Evolutionary conservation across 345 rosid genomes (phyloP), one percentile per base, ranked within the genome.

Genomic region (Eucalyptus paniculata): DNA sequence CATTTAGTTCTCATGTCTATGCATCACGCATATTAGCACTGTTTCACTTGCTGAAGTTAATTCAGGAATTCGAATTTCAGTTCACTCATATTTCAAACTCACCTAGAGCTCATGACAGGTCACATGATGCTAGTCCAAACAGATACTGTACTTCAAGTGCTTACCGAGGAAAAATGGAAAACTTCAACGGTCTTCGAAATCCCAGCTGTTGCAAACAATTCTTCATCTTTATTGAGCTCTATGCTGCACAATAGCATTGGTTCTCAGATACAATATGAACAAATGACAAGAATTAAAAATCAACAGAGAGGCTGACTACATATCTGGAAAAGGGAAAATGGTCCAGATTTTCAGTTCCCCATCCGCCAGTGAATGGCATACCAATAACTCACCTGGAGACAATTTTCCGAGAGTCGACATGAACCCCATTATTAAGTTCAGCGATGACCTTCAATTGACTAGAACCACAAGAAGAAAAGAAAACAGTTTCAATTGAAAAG

Each of bases 191-290:
- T 91, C 91, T 93, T 93, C 44, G 96, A 95, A 72, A 93, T 94
- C 91, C 97, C 97, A 82, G 97, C 97, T 62, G 94, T 94, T 50
- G 96, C 97, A 91, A 94, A 95, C 62, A 94, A 69, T 88, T 95
- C 96, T 91, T 94, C 94, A 77, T 94, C 97, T 47, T 94, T 92
- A 85, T 95, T 95, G 92, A 95, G 94, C 90, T 95, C 96, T 88
- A 93, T 93, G 90, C 97, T 95, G 97, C 92, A 87, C 37, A 56
- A 50, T 12, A 62, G 53, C 34, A 86, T 88, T 12, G 62, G n/a
- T n/a, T 65, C 58, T 50, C 81, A 69, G 49, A 69, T 9, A 26
- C 37, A 65, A 15, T 21, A 15, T 67, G 37, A 37, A 37, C 17
- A 86, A 26, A 69, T 69, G 54, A 67, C 34, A 86, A 50, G 18